Evolutionary conservation across 2,329 filamentous ascomycete genomes (phyloP).

Genomic region (Fusarium dlaminii): DNA sequence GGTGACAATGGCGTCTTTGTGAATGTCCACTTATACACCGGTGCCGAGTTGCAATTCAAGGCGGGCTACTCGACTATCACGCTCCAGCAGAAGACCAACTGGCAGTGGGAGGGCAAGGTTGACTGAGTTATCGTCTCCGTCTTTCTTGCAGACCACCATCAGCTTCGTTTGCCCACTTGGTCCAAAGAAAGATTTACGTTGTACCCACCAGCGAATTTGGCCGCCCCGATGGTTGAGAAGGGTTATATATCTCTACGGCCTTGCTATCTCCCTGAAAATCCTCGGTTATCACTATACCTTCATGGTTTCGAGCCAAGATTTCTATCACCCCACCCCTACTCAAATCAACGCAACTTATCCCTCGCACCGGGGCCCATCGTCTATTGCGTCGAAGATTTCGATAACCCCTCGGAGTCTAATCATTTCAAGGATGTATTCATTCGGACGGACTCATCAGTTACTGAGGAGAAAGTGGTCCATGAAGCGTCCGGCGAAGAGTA

Average conservation of each 20-base stretch:
- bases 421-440: slow-evolving; percentile 59
- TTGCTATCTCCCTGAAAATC: slow-evolving; percentile 51
- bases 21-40: slow-evolving; percentile 65
- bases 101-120: slow-evolving; percentile 59
- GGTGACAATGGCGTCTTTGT: slow-evolving; percentile 49
- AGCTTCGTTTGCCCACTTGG: neutral
- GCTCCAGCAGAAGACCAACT: slow-evolving; percentile 56
- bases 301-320: slow-evolving; percentile 58
- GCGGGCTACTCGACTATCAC: slow-evolving; percentile 46
- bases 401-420: slow-evolving; percentile 64
- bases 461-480: slow-evolving; percentile 5
- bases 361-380: slow-evolving; percentile 66
- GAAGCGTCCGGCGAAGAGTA: slow-evolving; percentile 11
- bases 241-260: slow-evolving; percentile 61
- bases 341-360: slow-evolving; percentile 61
- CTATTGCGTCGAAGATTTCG: slow-evolving; percentile 68
- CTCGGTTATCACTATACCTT: slow-evolving; percentile 49
- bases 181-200: slow-evolving; percentile 48
- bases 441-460: neutral
- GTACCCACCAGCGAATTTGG: slow-evolving; percentile 43
- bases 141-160: neutral
- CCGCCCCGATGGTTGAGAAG: slow-evolving; percentile 44
- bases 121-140: neutral
- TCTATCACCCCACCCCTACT: slow-evolving; percentile 63
- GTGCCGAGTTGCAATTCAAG: slow-evolving; percentile 55